Conservation (phyloP, 2,329 filamentous ascomycete genomes). For the Aspergillus candidus region DNA sequence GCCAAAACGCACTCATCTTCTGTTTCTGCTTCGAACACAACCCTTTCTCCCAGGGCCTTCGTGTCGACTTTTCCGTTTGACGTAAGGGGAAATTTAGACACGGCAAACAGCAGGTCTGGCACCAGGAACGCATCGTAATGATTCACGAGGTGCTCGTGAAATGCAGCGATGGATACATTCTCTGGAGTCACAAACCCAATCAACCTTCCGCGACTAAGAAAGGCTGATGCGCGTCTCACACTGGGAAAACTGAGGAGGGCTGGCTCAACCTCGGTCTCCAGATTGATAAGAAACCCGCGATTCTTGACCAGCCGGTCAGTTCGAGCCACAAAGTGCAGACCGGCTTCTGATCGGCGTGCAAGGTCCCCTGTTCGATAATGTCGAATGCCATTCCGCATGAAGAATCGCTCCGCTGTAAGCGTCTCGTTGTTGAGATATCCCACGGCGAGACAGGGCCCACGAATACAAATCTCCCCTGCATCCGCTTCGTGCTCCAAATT, state of each 20-base stretch:
- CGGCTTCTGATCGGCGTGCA: constrained; percentile 9
- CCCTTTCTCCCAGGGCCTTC: not conserved
- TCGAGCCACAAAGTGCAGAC: constrained; percentile 23
- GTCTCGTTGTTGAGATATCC: constrained; percentile 18
- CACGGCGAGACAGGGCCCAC: constrained; percentile 14
- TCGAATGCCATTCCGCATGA: constrained; percentile 10
- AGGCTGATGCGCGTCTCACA: constrained; percentile 12
- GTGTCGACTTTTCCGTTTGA: constrained; percentile 8
- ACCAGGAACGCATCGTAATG: constrained; percentile 9
- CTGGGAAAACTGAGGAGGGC: constrained; percentile 13
- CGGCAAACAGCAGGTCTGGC: constrained; percentile 4
- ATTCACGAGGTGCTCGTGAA: not conserved
- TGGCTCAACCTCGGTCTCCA: constrained; percentile 28
- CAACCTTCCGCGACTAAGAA: constrained; percentile 2
- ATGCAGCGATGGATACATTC: not conserved
- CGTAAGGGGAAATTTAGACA: constrained; percentile 2
- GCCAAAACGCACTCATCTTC: too few species aligned
- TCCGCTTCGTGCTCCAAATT: not conserved
- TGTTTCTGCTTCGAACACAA: too few species aligned
- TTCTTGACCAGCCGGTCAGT: constrained; percentile 28
- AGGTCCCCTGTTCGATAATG: constrained; percentile 18
- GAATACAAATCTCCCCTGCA: constrained; percentile 21
- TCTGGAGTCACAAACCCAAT: constrained; percentile 4
- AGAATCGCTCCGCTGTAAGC: constrained; percentile 14
- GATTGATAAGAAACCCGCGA: constrained; percentile 32